Base-by-base conservation (phyloP, 179 eudicot genomes). In the Pouteria campechiana region DNA sequence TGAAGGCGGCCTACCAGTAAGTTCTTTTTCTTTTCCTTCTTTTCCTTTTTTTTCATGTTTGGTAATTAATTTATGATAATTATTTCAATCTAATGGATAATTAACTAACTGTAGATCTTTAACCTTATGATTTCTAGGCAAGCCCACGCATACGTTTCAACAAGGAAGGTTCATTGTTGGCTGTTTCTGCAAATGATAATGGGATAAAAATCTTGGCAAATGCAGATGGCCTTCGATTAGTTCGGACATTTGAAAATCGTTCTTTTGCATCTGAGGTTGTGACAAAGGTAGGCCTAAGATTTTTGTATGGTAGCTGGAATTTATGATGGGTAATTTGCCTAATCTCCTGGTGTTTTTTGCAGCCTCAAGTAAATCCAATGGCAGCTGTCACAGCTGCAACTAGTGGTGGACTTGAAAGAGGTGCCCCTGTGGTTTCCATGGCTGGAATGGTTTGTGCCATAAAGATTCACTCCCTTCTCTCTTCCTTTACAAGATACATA, bases 1-100 rank as follows among this genome's bases (percentile, higher is more conserved):
- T 46, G 89, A 70, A 36, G 97, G 95, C 35, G 83, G 86, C 48
- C 66, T 89, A 48, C 75, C 93, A 74, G 97, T 84, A 84, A 68
- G 3, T 54, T n/a, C 52, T 30, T 19, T 28, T 7, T 33, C 7
- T 19, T 25, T 32, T 25, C 16, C 25, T 6, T 20, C 11, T 15
- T 23, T 10, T 15, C 36, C 37, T n/a, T 15, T 9, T 36, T 48
- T 41, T 3, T 9, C 25, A 32, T 45, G 2, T 1, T 16, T 3
- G 25, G 17, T 21, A 17, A 21, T 24, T 14, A n/a, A 15, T 14
- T 19, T 54, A 17, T 6, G 6, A 32, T 13, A 30, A 15, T 16
- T 43, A 41, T 31, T 39, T 7, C n/a, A n/a, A n/a, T n/a, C n/a
- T n/a, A n/a, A 13, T 3, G 19, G 17, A 14, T 7, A 13, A 10